These are phyloP conservation scores for Parathielavia appendiculata DNA, from an alignment of 495 filamentous ascomycete species.

Conservation along the genomic window DNA sequence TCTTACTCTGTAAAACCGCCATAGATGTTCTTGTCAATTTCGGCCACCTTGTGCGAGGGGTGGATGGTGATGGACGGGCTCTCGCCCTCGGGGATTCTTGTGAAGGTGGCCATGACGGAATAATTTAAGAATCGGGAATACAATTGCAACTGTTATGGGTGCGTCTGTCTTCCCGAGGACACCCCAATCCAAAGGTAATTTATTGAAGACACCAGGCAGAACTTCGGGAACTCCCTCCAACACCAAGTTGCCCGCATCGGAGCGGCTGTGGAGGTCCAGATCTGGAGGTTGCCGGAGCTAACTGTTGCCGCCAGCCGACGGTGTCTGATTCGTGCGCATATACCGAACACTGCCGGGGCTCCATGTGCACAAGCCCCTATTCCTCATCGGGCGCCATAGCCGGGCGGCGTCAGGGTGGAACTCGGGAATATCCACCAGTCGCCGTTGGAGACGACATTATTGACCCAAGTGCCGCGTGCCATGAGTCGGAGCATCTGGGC, in stretches of 20 bases:
- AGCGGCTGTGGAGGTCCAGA: neutral
- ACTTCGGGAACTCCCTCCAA: neutral
- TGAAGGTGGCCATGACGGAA: conserved; percentile 15
- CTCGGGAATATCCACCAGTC: conserved; percentile 8
- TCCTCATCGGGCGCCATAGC: neutral
- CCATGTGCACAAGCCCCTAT: neutral
- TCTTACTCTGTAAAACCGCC: conserved; percentile 41
- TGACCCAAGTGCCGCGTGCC: neutral
- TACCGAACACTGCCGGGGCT: neutral
- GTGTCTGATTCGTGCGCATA: conserved; percentile 11
- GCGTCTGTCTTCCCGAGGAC: neutral
- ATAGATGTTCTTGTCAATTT: conserved; percentile 22
- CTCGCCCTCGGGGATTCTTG: conserved; percentile 16
- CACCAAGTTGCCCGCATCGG: neutral
- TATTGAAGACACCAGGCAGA: neutral
- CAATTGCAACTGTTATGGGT: neutral
- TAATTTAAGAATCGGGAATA: neutral
- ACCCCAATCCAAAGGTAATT: neutral
- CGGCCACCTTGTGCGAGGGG: conserved; percentile 10
- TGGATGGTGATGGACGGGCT: conserved; percentile 15
- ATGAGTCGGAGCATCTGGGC: neutral
- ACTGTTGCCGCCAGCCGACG: neutral
- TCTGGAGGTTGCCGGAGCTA: neutral
- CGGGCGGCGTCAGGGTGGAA: neutral
- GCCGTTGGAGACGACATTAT: neutral